A percentile compares a stretch with the other conserved stretches of the same genome.
phyloP scores from a whole-genome alignment of 2,329 filamentous ascomycete genomes.

The Beauveria sp. region DNA sequence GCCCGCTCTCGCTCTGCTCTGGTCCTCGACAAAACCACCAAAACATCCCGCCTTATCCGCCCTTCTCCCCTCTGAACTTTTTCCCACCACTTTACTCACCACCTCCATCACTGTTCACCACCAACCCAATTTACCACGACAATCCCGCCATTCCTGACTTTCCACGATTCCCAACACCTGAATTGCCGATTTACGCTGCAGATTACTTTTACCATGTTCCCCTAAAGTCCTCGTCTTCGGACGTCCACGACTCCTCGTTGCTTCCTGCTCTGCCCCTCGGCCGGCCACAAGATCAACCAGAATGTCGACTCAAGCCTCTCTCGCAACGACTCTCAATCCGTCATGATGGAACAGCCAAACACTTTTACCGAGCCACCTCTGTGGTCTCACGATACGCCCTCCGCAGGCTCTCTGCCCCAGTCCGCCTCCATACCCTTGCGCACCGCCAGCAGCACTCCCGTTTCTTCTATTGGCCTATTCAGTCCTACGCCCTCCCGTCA shows the following conservation, averaged over 20 bases:
- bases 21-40: conserved; percentile 4
- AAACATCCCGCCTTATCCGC: conserved; percentile 10
- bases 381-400: conserved; percentile 2
- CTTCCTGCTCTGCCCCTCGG: conserved; percentile 4
- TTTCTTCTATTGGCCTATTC: conserved; percentile 56
- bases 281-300: conserved; percentile 3
- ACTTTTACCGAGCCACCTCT: conserved; percentile 8
- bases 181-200: neutral
- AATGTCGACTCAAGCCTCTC: conserved; percentile 8
- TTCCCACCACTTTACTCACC: neutral
- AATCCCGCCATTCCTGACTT: neutral
- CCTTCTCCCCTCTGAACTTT: conserved; percentile 4
- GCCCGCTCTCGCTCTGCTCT: neutral
- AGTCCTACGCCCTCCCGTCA: conserved; percentile 41
- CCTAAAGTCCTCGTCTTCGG: conserved; percentile 9
- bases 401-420: conserved; percentile 19
- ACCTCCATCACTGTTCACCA: neutral
- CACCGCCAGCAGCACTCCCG: conserved; percentile 48
- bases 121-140: neutral
- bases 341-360: conserved; percentile 13
- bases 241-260: conserved; percentile 5
- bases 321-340: conserved; percentile 13
- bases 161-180: neutral
- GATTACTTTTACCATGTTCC: neutral
- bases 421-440: conserved; percentile 35